Conservation (phyloP, 768 basidiomycete genomes). For the Kwoniella heveanensis region DNA sequence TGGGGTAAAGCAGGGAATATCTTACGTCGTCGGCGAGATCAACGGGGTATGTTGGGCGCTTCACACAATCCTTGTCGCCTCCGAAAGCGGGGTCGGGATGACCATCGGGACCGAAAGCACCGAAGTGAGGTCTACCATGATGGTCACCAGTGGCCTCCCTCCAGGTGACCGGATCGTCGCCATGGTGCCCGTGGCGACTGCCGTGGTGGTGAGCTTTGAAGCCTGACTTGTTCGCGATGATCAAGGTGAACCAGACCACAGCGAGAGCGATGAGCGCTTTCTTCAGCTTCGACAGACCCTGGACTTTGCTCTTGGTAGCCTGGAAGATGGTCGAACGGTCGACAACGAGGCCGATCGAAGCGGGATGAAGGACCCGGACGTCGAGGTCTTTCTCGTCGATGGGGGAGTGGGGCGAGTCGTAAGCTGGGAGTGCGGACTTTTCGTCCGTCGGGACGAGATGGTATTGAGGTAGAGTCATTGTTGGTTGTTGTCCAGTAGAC, state of each 20-base stretch:
- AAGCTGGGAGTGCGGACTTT: slow-evolving; percentile 2
- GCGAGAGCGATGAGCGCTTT: slow-evolving; percentile 19
- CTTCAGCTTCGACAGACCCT: slow-evolving; percentile 21
- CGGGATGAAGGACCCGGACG: slow-evolving; percentile 7
- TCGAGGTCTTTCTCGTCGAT: slow-evolving; percentile 12
- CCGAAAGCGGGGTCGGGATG: too few species aligned
- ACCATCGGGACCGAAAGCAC: not conserved
- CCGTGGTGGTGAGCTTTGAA: slow-evolving; percentile 7
- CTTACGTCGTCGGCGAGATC: not conserved
- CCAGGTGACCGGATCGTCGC: not conserved
- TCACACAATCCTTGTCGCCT: not conserved
- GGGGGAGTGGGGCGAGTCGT: not conserved
- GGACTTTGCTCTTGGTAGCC: not conserved
- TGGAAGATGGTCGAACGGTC: not conserved
- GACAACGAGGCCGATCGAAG: slow-evolving; percentile 10
- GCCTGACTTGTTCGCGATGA: slow-evolving; percentile 5
- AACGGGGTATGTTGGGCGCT: not conserved
- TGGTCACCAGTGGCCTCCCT: not conserved
- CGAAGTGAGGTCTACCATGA: not conserved
- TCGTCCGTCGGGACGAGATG: slow-evolving; percentile 17
- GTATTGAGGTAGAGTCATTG: slow-evolving; percentile 5
- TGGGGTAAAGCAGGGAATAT: too few species aligned
- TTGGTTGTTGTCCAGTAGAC: too few species aligned
- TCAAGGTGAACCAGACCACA: slow-evolving; percentile 14
- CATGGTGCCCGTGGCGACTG: slow-evolving; percentile 4